Base-by-base conservation (phyloP, 1,284 basidiomycete species). In the Irpex rosettiformis region DNA sequence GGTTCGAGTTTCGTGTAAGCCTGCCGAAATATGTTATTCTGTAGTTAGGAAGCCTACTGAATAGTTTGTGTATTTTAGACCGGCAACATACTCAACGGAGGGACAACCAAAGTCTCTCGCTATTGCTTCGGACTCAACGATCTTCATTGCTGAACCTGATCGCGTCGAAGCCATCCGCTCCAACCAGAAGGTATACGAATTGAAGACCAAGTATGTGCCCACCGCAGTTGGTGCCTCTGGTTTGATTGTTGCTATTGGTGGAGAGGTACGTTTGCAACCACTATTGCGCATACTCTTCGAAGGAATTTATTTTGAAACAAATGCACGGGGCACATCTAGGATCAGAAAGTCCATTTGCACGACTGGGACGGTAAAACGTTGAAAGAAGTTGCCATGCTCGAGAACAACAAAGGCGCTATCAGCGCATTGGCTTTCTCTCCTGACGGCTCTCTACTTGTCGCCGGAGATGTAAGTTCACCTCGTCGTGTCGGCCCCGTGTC, bases 341-440 rank as follows among this genome's bases (percentile, higher is more conserved):
- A 94, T 66, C 77, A 81, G 61, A 93, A 91, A 70, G 82, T 95
- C 16, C 81, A 83, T 53, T 70, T 97, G 28, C 85, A 87, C 64
- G 74, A 80, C 25, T 91, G 88, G 85, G 84, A 88, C 63, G 89
- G 86, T 2, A 83, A 79, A 62, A 64, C 75, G 4, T 67, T 85
- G 62, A 81, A 77, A 51, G 87, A 89, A 68, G 72, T 69, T 42
- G 77, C 73, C 18, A 73, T 80, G 8, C 80, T 96, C 29, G 85
- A 90, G 59, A 85, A 85, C 29, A 89, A 89, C 72, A 84, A 83
- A 65, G 89, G 85, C 18, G 74, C 82, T 6, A 79, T 98, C 11
- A 89, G 89, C 27, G 85, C 88, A 0, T 73, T 99, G 1, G 85
- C 92, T 0, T 93, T 98, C 74, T 92, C 91, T 0, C 83, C 86